Percentiles rank a stretch among this genome's conserved stretches.
These are phyloP conservation scores for Akebia trifoliata DNA, from an alignment of 164 flowering plant genomes.

Conservation along the genomic window DNA sequence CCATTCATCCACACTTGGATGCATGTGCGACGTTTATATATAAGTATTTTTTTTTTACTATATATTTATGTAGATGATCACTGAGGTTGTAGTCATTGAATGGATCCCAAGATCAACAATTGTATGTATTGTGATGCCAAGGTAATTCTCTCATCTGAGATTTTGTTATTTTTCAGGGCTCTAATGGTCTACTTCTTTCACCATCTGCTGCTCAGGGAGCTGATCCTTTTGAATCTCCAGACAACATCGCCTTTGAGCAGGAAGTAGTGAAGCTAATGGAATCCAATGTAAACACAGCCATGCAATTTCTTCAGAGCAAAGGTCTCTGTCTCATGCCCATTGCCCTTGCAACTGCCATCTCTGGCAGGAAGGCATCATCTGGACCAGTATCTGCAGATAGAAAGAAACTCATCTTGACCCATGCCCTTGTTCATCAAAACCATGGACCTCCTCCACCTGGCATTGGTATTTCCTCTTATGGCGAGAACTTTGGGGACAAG, in stretches of 20 bases:
- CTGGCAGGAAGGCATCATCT: constrained; percentile 13
- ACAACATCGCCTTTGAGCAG: constrained; percentile 30
- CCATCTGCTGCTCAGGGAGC: constrained; percentile 19
- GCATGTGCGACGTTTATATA: no score
- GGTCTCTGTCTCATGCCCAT: constrained; percentile 42
- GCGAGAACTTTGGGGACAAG: constrained; percentile 10
- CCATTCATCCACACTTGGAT: no score
- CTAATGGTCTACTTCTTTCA: constrained; percentile 20
- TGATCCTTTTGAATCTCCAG: constrained; percentile 19
- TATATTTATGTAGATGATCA: no score
- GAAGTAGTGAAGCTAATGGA: constrained; percentile 39
- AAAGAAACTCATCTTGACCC: constrained; percentile 11
- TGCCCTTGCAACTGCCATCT: constrained; percentile 35
- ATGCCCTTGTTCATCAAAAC: constrained; percentile 13
- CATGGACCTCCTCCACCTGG: constrained; percentile 4
- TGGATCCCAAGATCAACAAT: not conserved
- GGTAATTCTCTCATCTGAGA: constrained; percentile 3
- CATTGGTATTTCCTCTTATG: not conserved
- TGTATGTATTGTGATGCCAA: not conserved
- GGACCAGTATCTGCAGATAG: constrained; percentile 5
- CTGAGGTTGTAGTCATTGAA: no score
- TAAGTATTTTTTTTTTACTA: no score
- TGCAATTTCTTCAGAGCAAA: constrained; percentile 38
- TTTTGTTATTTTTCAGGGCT: constrained; percentile 22
- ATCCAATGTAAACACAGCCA: constrained; percentile 29